Conservation (phyloP, 2,329 filamentous ascomycete species). For the Cladorrhinum sp. region DNA sequence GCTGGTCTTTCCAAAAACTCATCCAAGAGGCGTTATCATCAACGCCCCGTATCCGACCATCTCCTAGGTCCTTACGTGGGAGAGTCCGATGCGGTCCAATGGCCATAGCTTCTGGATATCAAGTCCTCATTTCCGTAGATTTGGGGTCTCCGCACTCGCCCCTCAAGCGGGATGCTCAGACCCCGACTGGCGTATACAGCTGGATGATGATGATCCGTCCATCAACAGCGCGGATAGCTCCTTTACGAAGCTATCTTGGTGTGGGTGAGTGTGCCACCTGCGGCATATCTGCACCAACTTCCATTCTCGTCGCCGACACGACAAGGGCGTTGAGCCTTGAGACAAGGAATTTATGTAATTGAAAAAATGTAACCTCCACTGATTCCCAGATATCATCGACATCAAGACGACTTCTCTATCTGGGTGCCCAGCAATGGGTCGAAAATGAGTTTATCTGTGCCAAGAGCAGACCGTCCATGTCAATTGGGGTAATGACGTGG, state of each 20-base stretch:
- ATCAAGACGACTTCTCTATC: conserved; percentile 55
- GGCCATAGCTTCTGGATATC: conserved; percentile 7
- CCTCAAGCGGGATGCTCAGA: no score
- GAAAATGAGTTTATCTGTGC: conserved; percentile 43
- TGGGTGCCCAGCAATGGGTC: conserved; percentile 57
- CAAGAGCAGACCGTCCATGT: conserved; percentile 51
- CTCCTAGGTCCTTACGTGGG: not conserved
- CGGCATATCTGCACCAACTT: conserved; percentile 4
- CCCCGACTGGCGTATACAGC: not conserved
- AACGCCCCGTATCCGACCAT: not conserved
- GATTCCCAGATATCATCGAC: conserved; percentile 54
- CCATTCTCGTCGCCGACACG: not conserved
- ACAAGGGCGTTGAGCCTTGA: not conserved
- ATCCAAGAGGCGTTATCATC: not conserved
- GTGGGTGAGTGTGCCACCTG: not conserved
- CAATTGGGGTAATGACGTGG: conserved; percentile 42
- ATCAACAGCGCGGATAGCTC: conserved; percentile 1
- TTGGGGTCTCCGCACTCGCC: not conserved
- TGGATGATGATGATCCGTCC: not conserved
- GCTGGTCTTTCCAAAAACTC: not conserved
- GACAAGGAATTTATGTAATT: not conserved
- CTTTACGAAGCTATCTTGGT: not conserved
- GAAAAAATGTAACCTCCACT: conserved; percentile 53
- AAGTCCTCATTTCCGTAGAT: not conserved
- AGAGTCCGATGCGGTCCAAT: conserved; percentile 11